Percentiles rank a stretch among this genome's conserved stretches.
These are phyloP conservation scores for Paraphaeosphaeria minitans DNA, from an alignment of 2,329 filamentous ascomycete species.

Conservation along the genomic window DNA sequence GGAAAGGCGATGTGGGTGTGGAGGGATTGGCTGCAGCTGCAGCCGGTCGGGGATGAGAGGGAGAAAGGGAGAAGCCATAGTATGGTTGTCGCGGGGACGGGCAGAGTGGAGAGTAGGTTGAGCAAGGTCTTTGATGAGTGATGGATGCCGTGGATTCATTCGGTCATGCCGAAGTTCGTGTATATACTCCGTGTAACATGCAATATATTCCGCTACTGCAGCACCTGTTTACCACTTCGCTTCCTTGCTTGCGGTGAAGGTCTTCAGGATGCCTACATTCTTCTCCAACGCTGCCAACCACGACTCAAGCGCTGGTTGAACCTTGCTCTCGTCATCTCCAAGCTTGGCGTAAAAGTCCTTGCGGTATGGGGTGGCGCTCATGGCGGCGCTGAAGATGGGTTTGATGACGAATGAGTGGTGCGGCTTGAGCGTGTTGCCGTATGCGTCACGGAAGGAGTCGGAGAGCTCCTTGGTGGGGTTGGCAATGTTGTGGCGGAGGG, in stretches of 20 bases:
- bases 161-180: background rate
- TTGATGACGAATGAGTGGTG: slow-evolving; percentile 90
- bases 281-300: slow-evolving; percentile 82
- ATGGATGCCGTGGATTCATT: background rate
- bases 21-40: slow-evolving; percentile 59
- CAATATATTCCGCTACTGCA: too few relatives aligned
- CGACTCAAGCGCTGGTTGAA: slow-evolving; percentile 65
- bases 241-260: slow-evolving; percentile 52
- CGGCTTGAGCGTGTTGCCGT: slow-evolving; percentile 84
- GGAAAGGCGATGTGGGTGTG: slow-evolving; percentile 76
- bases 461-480: slow-evolving; percentile 76
- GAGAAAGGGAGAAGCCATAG: slow-evolving; percentile 49
- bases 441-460: slow-evolving; percentile 84
- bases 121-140: background rate
- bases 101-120: slow-evolving; percentile 20
- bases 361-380: slow-evolving; percentile 90
- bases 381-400: slow-evolving; percentile 89
- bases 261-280: slow-evolving; percentile 75
- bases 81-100: slow-evolving; percentile 46
- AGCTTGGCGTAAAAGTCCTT: slow-evolving; percentile 93
- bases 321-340: slow-evolving; percentile 67
- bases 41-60: slow-evolving; percentile 58
- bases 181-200: background rate
- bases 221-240: slow-evolving; percentile 36
- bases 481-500: slow-evolving; percentile 76